Base-by-base conservation (phyloP, 176 grass and related monocot species). In the Carex pumila region DNA sequence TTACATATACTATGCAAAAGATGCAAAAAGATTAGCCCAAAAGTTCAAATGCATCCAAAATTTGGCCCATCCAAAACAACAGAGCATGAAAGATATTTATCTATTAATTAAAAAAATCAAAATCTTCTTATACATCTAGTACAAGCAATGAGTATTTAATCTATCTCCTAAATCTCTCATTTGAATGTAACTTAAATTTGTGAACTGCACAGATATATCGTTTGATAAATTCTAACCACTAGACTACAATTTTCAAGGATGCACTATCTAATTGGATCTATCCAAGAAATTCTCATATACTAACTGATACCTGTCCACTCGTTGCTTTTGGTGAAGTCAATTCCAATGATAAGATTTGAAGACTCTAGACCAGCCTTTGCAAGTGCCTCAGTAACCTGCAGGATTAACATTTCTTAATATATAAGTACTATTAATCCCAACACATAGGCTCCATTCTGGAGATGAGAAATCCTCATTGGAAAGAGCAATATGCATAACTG, bases 301-400 rank as follows among this genome's bases (percentile, higher is more conserved):
- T 50, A 11, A 50, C 9, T n/a, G 6, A 52, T 85, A 89, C 88
- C 84, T 86, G 88, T 89, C 88, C 88, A 89, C 69, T 89, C 88
- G 50, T 89, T 89, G 88, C 84, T 89, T 52, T 89, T 89, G 19
- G 84, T 86, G 84, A 89, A 89, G 65, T 89, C 88, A 63, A 89
- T 78, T 55, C 88, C 88, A 50, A 89, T 68, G n/a, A 89, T 86
- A 67, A 89, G 88, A 71, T 89, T 89, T 29, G 88, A 89, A 34
- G 88, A 89, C 71, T 89, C 88, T 2, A 89, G 84, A 19, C 88
- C 88, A 29, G 69, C 68, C 65, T 63, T 63, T 70, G 88, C 59
- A 66, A 89, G 84, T 18, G 79, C 88, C 49, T 86, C 79, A 14
- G 84, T 89, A 10, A 89, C 88, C 88, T 89, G 79, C 31, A 30